Conservation (phyloP, 345 rosid species). For the Linum lewisii region DNA sequence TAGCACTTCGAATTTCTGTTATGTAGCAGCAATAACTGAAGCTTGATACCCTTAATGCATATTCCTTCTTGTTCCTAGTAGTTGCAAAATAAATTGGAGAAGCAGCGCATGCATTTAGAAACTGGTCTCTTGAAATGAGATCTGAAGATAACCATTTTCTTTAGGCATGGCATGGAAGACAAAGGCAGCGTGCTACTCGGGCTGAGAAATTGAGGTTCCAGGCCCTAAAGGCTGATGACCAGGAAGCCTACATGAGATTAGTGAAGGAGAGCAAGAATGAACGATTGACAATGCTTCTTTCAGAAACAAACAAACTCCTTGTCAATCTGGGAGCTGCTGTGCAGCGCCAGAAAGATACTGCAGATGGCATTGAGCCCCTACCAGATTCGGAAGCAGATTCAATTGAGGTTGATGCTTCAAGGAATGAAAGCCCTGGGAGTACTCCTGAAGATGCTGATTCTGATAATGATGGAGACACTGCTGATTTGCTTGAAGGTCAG, state of each 20-base stretch:
- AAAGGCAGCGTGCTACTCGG: conserved; percentile 95
- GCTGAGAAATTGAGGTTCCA: conserved; percentile 95
- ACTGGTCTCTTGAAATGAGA: conserved; percentile 10
- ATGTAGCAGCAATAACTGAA: no score
- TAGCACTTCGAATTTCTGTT: no score
- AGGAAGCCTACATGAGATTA: conserved; percentile 92
- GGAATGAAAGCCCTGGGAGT: conserved; percentile 55
- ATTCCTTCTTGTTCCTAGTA: no score
- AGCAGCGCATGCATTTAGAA: background rate
- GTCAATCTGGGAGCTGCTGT: conserved; percentile 96
- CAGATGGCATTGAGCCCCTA: conserved; percentile 59
- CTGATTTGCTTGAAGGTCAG: conserved; percentile 92
- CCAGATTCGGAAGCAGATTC: conserved; percentile 63
- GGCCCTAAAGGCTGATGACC: conserved; percentile 96
- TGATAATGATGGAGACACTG: conserved; percentile 70
- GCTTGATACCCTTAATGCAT: no score
- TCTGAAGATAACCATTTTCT: conserved; percentile 7
- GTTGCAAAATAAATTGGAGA: background rate
- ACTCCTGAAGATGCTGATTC: conserved; percentile 66
- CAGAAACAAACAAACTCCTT: conserved; percentile 94
- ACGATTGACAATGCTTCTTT: conserved; percentile 78
- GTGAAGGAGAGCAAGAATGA: conserved; percentile 99
- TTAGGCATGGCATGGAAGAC: conserved; percentile 99
- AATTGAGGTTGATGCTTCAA: conserved; percentile 60
- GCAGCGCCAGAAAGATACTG: conserved; percentile 89